These are phyloP conservation scores for Pythium diclinum DNA, from an alignment of 352 stramenopile species.

Conservation along the genomic window DNA sequence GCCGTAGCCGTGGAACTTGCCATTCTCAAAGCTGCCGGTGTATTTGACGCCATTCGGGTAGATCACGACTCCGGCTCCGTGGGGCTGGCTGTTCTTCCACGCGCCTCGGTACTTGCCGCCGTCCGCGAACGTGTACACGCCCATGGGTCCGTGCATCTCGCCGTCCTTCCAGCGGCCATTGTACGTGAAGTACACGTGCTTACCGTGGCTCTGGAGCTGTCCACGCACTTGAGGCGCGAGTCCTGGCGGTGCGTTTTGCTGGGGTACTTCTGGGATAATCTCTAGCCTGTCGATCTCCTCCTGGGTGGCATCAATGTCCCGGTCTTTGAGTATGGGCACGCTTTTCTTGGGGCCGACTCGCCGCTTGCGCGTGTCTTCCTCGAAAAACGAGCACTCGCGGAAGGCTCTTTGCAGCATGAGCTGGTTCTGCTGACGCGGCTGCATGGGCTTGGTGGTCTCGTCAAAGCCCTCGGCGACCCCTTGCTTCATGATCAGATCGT, in stretches of 20 bases:
- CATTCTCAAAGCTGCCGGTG: slow-evolving; percentile 47
- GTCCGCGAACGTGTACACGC: slow-evolving; percentile 69
- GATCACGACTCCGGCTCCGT: slow-evolving; percentile 46
- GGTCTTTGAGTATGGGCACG: slow-evolving; percentile 30
- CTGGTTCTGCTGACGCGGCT: slow-evolving; percentile 56
- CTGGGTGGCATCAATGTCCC: slow-evolving; percentile 34
- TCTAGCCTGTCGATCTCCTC: slow-evolving; percentile 42
- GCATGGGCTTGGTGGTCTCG: slow-evolving; percentile 7
- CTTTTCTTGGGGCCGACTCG: slow-evolving; percentile 22
- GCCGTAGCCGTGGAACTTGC: slow-evolving; percentile 63
- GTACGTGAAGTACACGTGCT: slow-evolving; percentile 65
- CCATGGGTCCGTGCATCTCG: slow-evolving; percentile 60
- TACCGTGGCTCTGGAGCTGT: slow-evolving; percentile 60
- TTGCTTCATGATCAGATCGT: slow-evolving; percentile 40
- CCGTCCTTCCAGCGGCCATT: slow-evolving; percentile 65
- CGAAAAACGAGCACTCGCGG: slow-evolving; percentile 63
- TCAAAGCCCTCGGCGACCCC: not conserved
- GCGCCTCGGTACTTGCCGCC: slow-evolving; percentile 66
- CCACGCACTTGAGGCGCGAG: slow-evolving; percentile 57
- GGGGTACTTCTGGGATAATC: slow-evolving; percentile 40
- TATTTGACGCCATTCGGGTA: slow-evolving; percentile 76
- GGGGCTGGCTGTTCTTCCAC: slow-evolving; percentile 38
- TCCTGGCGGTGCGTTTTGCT: slow-evolving; percentile 42
- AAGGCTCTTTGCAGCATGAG: slow-evolving; percentile 58
- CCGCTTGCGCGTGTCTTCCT: slow-evolving; percentile 32